Percentiles rank a stretch among this genome's conserved stretches.
phyloP scores from a whole-genome alignment of 805 yeast genomes.

The Candida namnaoensis region DNA sequence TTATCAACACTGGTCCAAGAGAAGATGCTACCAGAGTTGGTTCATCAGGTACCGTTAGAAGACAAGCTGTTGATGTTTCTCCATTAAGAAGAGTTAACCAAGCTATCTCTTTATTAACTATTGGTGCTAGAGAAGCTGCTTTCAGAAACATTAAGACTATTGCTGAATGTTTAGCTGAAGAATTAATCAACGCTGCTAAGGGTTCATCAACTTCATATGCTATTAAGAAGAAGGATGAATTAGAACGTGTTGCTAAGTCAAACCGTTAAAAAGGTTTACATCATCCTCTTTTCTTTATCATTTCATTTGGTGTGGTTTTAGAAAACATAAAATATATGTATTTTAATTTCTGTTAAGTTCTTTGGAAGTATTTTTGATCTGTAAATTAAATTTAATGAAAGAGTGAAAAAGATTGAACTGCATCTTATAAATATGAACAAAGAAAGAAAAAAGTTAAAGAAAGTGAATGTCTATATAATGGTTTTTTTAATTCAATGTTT shows the following conservation, averaged over 20 bases:
- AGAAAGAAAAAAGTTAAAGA: too few species aligned
- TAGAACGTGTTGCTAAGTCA: slow-evolving; percentile 99
- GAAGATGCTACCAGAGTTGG: slow-evolving; percentile 99
- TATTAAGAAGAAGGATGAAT: slow-evolving; percentile 99
- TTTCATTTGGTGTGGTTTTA: slow-evolving; percentile 6
- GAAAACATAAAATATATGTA: slow-evolving; percentile 12
- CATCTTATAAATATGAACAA: too few species aligned
- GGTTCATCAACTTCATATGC: slow-evolving; percentile 99
- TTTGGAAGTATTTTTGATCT: background rate
- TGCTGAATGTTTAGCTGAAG: slow-evolving; percentile 99
- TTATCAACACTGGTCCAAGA: slow-evolving; percentile 99
- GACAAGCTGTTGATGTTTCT: slow-evolving; percentile 99
- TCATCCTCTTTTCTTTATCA: background rate
- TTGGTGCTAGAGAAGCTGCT: slow-evolving; percentile 99
- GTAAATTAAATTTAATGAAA: too few species aligned
- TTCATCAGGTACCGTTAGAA: slow-evolving; percentile 99
- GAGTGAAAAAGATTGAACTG: too few species aligned
- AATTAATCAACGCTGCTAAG: slow-evolving; percentile 99
- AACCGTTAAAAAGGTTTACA: slow-evolving; percentile 77
- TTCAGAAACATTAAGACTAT: slow-evolving; percentile 99
- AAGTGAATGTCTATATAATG: too few species aligned
- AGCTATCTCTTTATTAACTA: slow-evolving; percentile 95
- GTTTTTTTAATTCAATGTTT: too few species aligned
- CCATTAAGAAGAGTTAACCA: slow-evolving; percentile 99
- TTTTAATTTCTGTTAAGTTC: background rate